These are phyloP conservation scores for Candida saitoana DNA, from an alignment of 805 yeast genomes.

Conservation along the genomic window DNA sequence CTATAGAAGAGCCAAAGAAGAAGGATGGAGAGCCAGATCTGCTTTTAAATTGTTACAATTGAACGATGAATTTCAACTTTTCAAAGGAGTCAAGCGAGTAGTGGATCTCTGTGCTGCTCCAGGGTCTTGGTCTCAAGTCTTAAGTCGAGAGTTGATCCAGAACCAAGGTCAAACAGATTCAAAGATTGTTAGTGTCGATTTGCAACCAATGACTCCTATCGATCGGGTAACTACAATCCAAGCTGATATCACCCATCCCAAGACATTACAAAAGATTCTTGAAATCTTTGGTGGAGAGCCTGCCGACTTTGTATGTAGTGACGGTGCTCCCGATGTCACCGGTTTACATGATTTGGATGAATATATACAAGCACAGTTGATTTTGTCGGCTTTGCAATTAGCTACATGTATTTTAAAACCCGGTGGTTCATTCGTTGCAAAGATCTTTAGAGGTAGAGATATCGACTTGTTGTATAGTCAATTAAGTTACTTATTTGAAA, in stretches of 20 bases:
- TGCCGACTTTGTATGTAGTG: conserved; percentile 94
- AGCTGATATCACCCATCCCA: conserved; percentile 97
- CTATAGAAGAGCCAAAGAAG: conserved; percentile 91
- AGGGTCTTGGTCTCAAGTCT: conserved; percentile 97
- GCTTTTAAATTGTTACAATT: conserved; percentile 91
- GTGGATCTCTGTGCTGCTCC: conserved; percentile 99
- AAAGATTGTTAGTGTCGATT: conserved; percentile 88
- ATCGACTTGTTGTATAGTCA: conserved; percentile 93
- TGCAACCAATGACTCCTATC: conserved; percentile 98
- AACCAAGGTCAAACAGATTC: conserved; percentile 41
- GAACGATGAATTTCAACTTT: conserved; percentile 82
- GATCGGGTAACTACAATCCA: conserved; percentile 84
- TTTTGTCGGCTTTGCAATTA: conserved; percentile 84
- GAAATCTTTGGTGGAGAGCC: conserved; percentile 84
- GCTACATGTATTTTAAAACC: conserved; percentile 85
- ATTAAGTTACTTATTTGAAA: conserved; percentile 76
- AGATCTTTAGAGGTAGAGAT: conserved; percentile 93
- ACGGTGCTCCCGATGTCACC: conserved; percentile 98
- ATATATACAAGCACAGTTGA: conserved; percentile 91
- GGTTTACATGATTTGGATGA: conserved; percentile 96
- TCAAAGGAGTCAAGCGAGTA: conserved; percentile 71
- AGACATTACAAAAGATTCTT: conserved; percentile 70
- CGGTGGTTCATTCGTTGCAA: conserved; percentile 93
- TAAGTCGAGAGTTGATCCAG: conserved; percentile 62
- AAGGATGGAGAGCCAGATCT: conserved; percentile 96